Conservation (phyloP, 2,329 filamentous ascomycete genomes). For the Mycosphaerella sp. region DNA sequence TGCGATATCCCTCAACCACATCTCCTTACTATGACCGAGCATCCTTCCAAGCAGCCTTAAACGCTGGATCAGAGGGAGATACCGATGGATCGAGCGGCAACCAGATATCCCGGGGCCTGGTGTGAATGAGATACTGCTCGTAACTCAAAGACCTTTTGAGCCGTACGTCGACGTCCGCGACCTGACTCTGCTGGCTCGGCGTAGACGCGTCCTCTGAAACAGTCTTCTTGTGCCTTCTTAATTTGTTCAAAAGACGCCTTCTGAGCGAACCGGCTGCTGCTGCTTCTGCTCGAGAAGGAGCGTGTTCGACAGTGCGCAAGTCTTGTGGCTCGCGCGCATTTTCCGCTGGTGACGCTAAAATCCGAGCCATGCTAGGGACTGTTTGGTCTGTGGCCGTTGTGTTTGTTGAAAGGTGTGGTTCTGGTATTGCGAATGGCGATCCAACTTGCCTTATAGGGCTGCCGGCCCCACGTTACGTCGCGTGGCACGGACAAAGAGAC, state of each 20-base stretch:
- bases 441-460: too few relatives aligned
- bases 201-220: not conserved
- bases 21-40: too few relatives aligned
- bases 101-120: conserved; percentile 2
- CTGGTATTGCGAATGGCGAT: not conserved
- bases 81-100: conserved; percentile 4
- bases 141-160: not conserved
- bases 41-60: conserved; percentile 1
- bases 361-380: not conserved
- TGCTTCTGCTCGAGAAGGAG: not conserved
- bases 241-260: not conserved
- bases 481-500: conserved; percentile 1
- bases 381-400: too few relatives aligned
- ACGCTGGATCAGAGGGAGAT: conserved; percentile 4
- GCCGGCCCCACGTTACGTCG: not conserved
- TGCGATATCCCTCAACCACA: too few relatives aligned
- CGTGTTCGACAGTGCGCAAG: not conserved
- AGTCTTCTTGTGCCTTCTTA: not conserved
- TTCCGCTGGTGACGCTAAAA: not conserved
- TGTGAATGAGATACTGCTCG: conserved; percentile 3
- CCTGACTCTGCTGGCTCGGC: not conserved
- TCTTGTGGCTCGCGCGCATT: not conserved
- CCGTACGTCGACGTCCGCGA: not conserved
- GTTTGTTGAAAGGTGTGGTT: not conserved
- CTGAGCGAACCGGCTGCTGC: not conserved